Evolutionary conservation across 2,329 filamentous ascomycete species (phyloP).

Genomic region (Orbilia blumenaviensis): DNA sequence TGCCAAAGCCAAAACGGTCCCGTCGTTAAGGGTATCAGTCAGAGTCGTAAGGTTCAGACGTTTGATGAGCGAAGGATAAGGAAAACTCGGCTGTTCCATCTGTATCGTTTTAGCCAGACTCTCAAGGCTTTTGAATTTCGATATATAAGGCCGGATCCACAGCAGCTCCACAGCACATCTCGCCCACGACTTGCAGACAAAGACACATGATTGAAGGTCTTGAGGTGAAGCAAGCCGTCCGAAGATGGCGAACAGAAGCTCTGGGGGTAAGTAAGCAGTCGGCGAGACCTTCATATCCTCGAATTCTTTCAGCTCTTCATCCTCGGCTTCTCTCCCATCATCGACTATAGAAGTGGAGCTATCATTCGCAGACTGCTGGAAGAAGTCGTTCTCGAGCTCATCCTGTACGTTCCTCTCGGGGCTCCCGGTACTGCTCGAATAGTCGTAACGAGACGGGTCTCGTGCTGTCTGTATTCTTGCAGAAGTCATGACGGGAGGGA

Average conservation of each 20-base stretch:
- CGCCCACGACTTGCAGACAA: slow-evolving; percentile 94
- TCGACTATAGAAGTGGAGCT: slow-evolving; percentile 56
- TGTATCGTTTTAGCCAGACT: slow-evolving; percentile 82
- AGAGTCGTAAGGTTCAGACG: slow-evolving; percentile 87
- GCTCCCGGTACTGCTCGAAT: slow-evolving; percentile 56
- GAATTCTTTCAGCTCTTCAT: slow-evolving; percentile 56
- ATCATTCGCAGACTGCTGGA: slow-evolving; percentile 56
- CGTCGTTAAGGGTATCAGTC: slow-evolving; percentile 81
- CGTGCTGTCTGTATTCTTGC: slow-evolving; percentile 43
- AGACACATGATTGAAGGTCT: slow-evolving; percentile 87
- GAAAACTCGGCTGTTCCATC: slow-evolving; percentile 79
- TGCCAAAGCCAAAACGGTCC: slow-evolving; percentile 81
- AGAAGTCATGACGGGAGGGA: slow-evolving; percentile 53
- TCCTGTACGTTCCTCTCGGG: slow-evolving; percentile 56
- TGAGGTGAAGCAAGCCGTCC: slow-evolving; percentile 77
- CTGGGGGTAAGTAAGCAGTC: slow-evolving; percentile 84
- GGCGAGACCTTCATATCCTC: slow-evolving; percentile 57
- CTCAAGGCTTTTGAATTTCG: slow-evolving; percentile 81
- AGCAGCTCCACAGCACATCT: slow-evolving; percentile 89
- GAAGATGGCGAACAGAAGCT: slow-evolving; percentile 94
- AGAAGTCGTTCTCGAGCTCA: slow-evolving; percentile 56
- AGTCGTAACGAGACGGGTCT: slow-evolving; percentile 53
- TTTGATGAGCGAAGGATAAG: slow-evolving; percentile 89
- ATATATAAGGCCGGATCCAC: slow-evolving; percentile 93
- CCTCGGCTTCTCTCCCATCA: slow-evolving; percentile 51